Conservation (phyloP, 192 early-diverging fungal genomes). For the Piromyces finnis region DNA sequence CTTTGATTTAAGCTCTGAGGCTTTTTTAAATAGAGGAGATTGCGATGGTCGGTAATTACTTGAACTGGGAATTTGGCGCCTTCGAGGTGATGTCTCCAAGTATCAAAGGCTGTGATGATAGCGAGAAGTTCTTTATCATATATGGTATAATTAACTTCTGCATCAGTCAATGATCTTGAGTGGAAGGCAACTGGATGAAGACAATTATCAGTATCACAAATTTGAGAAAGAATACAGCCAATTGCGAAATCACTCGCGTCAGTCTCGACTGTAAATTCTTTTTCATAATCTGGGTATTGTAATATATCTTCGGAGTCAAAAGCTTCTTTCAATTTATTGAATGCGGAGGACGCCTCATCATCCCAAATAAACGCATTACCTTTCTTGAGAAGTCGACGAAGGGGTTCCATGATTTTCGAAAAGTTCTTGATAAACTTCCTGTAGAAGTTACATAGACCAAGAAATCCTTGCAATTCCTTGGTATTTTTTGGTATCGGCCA, state of each 20-base stretch:
- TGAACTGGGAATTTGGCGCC: too few relatives aligned
- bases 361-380: neutral
- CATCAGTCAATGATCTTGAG: too few relatives aligned
- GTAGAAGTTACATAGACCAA: slow-evolving; percentile 16
- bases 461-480: slow-evolving; percentile 5
- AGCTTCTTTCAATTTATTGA: slow-evolving; percentile 7
- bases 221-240: too few relatives aligned
- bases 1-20: too few relatives aligned
- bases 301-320: slow-evolving; percentile 13
- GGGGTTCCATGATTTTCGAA: slow-evolving; percentile 3
- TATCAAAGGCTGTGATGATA: too few relatives aligned
- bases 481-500: slow-evolving; percentile 4
- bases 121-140: too few relatives aligned
- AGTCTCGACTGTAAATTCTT: slow-evolving; percentile 8
- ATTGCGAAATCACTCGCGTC: slow-evolving; percentile 13
- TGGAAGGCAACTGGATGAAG: too few relatives aligned
- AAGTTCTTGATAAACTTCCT: slow-evolving; percentile 8
- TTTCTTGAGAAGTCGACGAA: slow-evolving; percentile 3
- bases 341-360: neutral
- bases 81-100: too few relatives aligned
- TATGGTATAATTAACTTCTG: too few relatives aligned
- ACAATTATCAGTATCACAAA: too few relatives aligned
- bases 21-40: too few relatives aligned
- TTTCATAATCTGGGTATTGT: slow-evolving; percentile 3
- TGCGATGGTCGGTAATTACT: too few relatives aligned